phyloP scores from a whole-genome alignment of 176 grass and related monocot genomes.

The Oryza glaberrima region DNA sequence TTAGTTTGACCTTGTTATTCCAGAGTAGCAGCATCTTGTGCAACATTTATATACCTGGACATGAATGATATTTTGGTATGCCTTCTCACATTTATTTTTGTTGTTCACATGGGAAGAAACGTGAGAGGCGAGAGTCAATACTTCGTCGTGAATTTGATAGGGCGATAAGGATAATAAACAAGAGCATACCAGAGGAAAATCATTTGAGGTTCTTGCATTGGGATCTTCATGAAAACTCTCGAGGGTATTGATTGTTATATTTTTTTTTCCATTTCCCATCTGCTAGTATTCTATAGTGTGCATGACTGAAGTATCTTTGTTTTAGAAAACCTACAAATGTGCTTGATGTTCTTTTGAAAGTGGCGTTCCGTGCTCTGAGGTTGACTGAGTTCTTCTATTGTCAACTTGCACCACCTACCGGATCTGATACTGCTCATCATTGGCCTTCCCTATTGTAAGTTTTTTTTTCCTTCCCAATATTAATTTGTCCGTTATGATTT shows the following conservation, averaged over 20 bases:
- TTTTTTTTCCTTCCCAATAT: conserved; percentile 1
- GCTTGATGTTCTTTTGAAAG: conserved; percentile 74
- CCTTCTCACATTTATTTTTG: conserved; percentile 10
- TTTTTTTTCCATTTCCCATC: conserved; percentile 17
- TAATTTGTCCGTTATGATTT: background rate
- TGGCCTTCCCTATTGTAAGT: conserved; percentile 67
- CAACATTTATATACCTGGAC: background rate
- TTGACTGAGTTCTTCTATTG: conserved; percentile 83
- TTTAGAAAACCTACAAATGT: conserved; percentile 79
- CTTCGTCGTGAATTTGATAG: conserved; percentile 79
- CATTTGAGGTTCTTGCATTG: conserved; percentile 87
- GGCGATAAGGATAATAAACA: conserved; percentile 74
- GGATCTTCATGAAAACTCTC: conserved; percentile 91
- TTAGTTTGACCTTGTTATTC: conserved; percentile 44
- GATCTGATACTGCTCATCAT: conserved; percentile 48
- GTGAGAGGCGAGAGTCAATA: conserved; percentile 85
- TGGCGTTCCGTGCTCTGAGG: conserved; percentile 68
- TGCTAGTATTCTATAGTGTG: background rate
- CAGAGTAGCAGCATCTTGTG: conserved; percentile 19
- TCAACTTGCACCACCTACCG: conserved; percentile 50
- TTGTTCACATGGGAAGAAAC: conserved; percentile 58
- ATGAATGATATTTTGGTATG: conserved; percentile 33
- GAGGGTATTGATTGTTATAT: conserved; percentile 57
- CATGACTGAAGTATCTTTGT: conserved; percentile 40
- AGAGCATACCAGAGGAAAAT: conserved; percentile 56